Evolutionary conservation across 306 rosid species (phyloP), one percentile per base, ranked within the genome.

Genomic region (Fagus crenata): DNA sequence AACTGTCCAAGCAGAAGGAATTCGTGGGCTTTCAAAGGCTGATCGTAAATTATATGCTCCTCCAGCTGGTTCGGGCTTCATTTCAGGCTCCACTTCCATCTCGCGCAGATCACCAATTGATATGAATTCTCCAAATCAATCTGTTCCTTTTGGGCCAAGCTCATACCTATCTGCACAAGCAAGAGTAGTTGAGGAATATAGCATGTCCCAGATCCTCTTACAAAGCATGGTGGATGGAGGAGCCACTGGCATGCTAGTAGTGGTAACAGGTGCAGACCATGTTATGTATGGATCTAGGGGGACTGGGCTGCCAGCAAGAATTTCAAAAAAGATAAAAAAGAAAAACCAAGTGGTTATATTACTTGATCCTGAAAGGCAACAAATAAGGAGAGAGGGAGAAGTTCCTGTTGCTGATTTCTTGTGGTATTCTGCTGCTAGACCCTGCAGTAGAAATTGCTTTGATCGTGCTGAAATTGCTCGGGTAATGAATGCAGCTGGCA

Each of bases 391-490:
- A 59, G 98, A 92, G 86, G 98, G 98, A 67, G 98, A 95, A 79
- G 97, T 95, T 82, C 96, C 97, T 14, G 85, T 89, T 53, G 98
- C 98, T 63, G 97, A 94, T 85, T 92, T 92, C 83, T 81, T 94
- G 87, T 94, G 98, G 98, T 94, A 94, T 85, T 94, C 98, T 75
- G 92, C 96, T 72, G 96, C 97, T 81, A 89, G 96, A 81, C 90
- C 97, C 75, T 94, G 98, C 82, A 86, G 70, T 77, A 86, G 97
- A 86, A 94, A 94, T 78, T 94, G 98, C 78, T 94, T 94, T 72
- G 98, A 94, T 84, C 97, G 98, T 72, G 98, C 92, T 81, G 97
- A 94, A 85, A 86, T 94, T 84, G 96, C 98, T 85, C 86, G 98
- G 83, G 95, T 94, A 74, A 94, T 94, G 98, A 94, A 90, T 86